Evolutionary conservation across 2,329 filamentous ascomycete genomes (phyloP).

Genomic region (Biscogniauxia mediterranea): DNA sequence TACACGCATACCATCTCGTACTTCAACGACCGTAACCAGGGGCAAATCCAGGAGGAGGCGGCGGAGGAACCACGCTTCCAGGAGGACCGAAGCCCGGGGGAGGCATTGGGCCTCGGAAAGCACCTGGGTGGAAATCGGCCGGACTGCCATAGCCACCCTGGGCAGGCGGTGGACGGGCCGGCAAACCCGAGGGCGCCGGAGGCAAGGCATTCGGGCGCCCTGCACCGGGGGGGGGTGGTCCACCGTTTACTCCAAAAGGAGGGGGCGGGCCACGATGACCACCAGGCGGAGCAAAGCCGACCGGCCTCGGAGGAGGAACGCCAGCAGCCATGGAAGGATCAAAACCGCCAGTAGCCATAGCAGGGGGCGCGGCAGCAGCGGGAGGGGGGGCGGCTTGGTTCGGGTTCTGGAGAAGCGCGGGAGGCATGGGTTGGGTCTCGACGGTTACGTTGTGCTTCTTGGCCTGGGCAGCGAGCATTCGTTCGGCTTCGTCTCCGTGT

Average conservation of each 20-base stretch:
- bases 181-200: slow-evolving; percentile 56
- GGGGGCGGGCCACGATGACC: slow-evolving; percentile 32
- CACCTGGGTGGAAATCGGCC: slow-evolving; percentile 48
- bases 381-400: slow-evolving; percentile 27
- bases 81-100: slow-evolving; percentile 45
- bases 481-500: slow-evolving; percentile 90
- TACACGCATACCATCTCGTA: not conserved
- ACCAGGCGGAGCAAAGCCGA: slow-evolving; percentile 32
- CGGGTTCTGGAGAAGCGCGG: slow-evolving; percentile 61
- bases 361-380: slow-evolving; percentile 22
- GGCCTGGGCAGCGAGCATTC: slow-evolving; percentile 86
- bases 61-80: slow-evolving; percentile 25
- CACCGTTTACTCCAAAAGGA: slow-evolving; percentile 40
- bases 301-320: slow-evolving; percentile 39
- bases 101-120: slow-evolving; percentile 42
- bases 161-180: slow-evolving; percentile 67
- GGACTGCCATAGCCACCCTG: slow-evolving; percentile 68
- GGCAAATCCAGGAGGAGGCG: slow-evolving; percentile 30
- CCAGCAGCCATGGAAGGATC: slow-evolving; percentile 31
- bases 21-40: slow-evolving; percentile 28
- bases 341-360: slow-evolving; percentile 29
- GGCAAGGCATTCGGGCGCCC: slow-evolving; percentile 45
- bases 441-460: slow-evolving; percentile 92
- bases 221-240: slow-evolving; percentile 31
- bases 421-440: slow-evolving; percentile 71